Percentiles rank a stretch among this genome's conserved stretches.
phyloP scores from a whole-genome alignment of 2,329 filamentous ascomycete species.

The Fusarium ramigenum region DNA sequence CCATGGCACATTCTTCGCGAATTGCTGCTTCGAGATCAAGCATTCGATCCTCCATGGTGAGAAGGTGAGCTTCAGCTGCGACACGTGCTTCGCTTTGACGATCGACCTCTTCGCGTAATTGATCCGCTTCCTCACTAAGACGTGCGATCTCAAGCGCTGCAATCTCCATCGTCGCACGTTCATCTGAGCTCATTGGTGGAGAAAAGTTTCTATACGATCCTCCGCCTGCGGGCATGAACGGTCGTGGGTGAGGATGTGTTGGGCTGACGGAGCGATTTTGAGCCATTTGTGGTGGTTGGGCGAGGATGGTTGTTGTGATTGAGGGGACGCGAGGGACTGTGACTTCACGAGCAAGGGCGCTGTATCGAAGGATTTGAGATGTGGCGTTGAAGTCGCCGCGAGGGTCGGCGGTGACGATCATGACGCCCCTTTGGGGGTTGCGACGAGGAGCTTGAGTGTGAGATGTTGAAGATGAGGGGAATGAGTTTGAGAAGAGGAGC shows the following conservation, averaged over 20 bases:
- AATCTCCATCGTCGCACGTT: conserved; percentile 80
- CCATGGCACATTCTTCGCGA: conserved; percentile 86
- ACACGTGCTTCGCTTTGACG: conserved; percentile 76
- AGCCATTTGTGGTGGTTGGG: conserved; percentile 44
- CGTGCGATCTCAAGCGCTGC: conserved; percentile 83
- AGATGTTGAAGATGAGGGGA: conserved; percentile 66
- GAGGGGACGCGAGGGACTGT: conserved; percentile 90
- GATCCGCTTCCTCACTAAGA: conserved; percentile 77
- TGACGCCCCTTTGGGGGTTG: conserved; percentile 86
- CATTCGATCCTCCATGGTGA: conserved; percentile 73
- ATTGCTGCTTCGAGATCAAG: conserved; percentile 81
- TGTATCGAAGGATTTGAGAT: conserved; percentile 94
- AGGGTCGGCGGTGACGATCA: conserved; percentile 96
- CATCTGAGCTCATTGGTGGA: conserved; percentile 54
- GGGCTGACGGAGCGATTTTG: conserved; percentile 44
- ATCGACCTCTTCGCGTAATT: conserved; percentile 73
- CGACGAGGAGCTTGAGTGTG: conserved; percentile 57
- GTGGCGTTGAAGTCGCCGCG: conserved; percentile 96
- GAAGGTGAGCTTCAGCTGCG: conserved; percentile 77
- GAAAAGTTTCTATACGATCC: conserved; percentile 52
- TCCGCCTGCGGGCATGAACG: conserved; percentile 53
- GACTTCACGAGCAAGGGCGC: conserved; percentile 89
- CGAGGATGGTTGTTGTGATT: conserved; percentile 75
- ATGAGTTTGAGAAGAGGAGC: conserved; percentile 88
- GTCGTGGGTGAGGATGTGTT: conserved; percentile 49